Evolutionary conservation across 2,329 filamentous ascomycete species (phyloP), one percentile per base, ranked within the genome.

Genomic region (Paraphoma chrysanthemicola): DNA sequence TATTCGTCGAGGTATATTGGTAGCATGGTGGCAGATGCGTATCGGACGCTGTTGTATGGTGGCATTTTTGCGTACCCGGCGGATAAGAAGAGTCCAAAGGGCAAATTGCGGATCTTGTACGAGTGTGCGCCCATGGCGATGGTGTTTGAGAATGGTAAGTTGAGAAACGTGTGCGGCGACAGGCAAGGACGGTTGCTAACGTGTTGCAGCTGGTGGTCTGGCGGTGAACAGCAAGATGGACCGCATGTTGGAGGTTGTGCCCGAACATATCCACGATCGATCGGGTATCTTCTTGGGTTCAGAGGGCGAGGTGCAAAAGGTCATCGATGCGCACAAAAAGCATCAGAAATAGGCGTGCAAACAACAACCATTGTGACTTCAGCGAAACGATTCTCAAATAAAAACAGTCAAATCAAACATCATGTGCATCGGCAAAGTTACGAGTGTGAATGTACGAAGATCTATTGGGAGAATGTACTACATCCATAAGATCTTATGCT

Each of bases 51-150:
- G 63, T 80, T 98, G 55, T 99, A 99, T 77, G 95, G 95, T 58
- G 95, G 95, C 66, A 91, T 99, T 74, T 99, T 99, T 78, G 95
- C 95, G 44, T 99, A 99, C 76, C 95, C 95, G 0, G 92, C 94
- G 12, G 95, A 99, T 76, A 96, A 93, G 84, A 98, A 99, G 88
- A 96, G 90, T 74, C 92, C 93, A 63, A 99, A 98, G 87, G 95
- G 95, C 68, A 99, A 99, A 84, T 86, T 99, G 67, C 87, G 95
- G 64, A 99, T 99, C 67, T 78, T 99, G 70, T 99, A 99, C 80
- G 95, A 99, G 83, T 99, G 95, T 76, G 95, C 95, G 12, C 95
- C 95, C 39, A 99, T 99, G 95, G 95, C 95, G 23, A 91, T 98
- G 89, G 87, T 99, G 6, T 98, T 99, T 78, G 95, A 99, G 81